phyloP scores from a whole-genome alignment of 257 asterid genomes.

The Przewalskia tangutica region DNA sequence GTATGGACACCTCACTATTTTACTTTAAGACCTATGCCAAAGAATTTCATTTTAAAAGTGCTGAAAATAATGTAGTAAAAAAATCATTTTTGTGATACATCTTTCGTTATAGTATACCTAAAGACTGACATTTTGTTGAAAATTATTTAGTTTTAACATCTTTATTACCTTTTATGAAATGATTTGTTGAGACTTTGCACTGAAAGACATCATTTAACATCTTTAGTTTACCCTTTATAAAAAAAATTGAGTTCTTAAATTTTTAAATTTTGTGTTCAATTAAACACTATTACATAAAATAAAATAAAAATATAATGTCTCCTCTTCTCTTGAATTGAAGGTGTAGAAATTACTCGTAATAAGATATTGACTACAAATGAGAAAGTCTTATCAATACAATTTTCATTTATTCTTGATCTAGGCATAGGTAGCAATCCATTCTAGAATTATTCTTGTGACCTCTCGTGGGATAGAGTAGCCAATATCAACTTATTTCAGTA shows the following conservation, averaged over 20 bases:
- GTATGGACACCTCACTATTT: slow-evolving; percentile 3
- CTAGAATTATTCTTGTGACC: too few species aligned
- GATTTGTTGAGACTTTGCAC: not conserved
- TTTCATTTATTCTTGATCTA: too few species aligned
- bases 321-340: not conserved
- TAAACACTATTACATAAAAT: too few species aligned
- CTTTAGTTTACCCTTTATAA: too few species aligned
- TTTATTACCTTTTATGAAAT: not conserved
- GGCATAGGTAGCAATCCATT: too few species aligned
- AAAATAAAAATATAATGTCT: not conserved
- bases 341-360: too few species aligned
- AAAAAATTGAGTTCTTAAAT: too few species aligned
- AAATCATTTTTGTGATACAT: not conserved
- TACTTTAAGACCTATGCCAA: slow-evolving; percentile 7
- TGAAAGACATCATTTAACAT: too few species aligned
- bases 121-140: not conserved
- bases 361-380: not conserved
- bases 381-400: not conserved
- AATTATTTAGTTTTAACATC: not conserved
- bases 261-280: too few species aligned
- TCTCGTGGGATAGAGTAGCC: too few species aligned
- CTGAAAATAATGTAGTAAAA: not conserved
- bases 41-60: slow-evolving; percentile 15
- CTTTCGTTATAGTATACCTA: not conserved
- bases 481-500: too few species aligned